Base-by-base conservation (phyloP, 1,284 basidiomycete species). In the Melampsora americana region DNA sequence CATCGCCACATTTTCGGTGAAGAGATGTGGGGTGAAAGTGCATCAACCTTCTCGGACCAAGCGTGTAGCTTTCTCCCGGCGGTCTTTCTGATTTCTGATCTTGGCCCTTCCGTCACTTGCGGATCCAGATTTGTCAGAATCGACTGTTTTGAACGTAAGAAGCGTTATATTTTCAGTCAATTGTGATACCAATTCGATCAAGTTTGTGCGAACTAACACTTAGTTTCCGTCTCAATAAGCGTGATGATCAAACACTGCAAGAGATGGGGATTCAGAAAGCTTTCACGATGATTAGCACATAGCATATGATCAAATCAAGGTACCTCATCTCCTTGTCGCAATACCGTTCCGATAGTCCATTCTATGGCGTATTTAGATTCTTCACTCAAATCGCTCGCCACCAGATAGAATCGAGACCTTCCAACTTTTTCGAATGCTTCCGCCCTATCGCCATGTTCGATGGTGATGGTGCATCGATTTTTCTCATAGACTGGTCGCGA, bases 321-420 rank as follows among this genome's bases (percentile, higher is more conserved):
- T 11, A 73, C 70, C 50, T 74, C 72, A 50, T 74, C 72, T 20
- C 72, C 72, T 30, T 74, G 72, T 48, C 72, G 65, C 28, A 74
- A 39, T 16, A 74, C 72, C 20, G 72, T 74, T 28, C 72, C 72
- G 32, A 74, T 74, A n/a, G 72, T 74, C 72, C 72, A 74, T 62
- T 74, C 72, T 32, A 74, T 74, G 5, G 72, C 72, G 46, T 74
- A 67, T 56, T 61, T 74, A 1, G 72, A 74, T 46, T 74, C 72
- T 6, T 74, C 72, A 56, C 72, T 74, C 20, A 74, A 62, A 48
- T 74, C 72, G 65, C 72, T 66, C 28, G 72, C 72, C 18, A 74
- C 72, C 23, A 74, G 28, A 67, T 74, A 74, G 28, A 67, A 74
- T 0, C 72, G 46, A 60, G 72, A 60, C 18, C 72, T 30, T 44